phyloP scores from a whole-genome alignment of 371 early-diverging fungal genomes.

The Mucor indicus region DNA sequence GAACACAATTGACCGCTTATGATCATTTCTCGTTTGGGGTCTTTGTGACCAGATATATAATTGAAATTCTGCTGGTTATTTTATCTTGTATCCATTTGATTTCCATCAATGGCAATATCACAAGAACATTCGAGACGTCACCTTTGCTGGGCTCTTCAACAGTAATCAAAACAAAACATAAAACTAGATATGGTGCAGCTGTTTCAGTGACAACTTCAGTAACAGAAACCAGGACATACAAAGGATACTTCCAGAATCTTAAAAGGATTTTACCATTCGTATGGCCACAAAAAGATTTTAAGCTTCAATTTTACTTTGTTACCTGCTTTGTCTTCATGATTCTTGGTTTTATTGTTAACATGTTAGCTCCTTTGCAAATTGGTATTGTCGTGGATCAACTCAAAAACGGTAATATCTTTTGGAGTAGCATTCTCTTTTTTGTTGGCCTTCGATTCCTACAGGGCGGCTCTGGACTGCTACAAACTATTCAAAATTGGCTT shows the following conservation, averaged over 20 bases:
- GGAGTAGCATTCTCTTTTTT: conserved; percentile 71
- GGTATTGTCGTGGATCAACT: conserved; percentile 73
- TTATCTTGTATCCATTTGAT: background rate
- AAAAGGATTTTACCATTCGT: conserved; percentile 75
- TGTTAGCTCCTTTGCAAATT: conserved; percentile 81
- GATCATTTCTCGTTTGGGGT: background rate
- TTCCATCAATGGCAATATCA: background rate
- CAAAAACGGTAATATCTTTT: conserved; percentile 37
- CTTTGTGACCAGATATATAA: background rate
- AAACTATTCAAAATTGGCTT: conserved; percentile 72
- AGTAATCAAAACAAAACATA: no score
- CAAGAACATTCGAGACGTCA: background rate
- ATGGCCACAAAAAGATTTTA: conserved; percentile 72
- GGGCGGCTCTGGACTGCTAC: conserved; percentile 76
- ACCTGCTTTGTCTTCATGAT: conserved; percentile 68
- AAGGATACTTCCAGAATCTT: conserved; percentile 31
- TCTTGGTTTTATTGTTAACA: conserved; percentile 80
- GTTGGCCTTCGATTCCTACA: conserved; percentile 75
- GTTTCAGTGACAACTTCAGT: background rate
- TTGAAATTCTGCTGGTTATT: background rate
- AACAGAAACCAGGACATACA: background rate
- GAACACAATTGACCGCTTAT: no score
- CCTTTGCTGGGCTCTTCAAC: no score
- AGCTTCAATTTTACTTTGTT: conserved; percentile 68
- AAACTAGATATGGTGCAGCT: background rate